Percentiles rank a stretch among this genome's conserved stretches.
These are phyloP conservation scores for Ceratobasidium sp. DNA, from an alignment of 1,284 basidiomycete genomes.

Conservation along the genomic window DNA sequence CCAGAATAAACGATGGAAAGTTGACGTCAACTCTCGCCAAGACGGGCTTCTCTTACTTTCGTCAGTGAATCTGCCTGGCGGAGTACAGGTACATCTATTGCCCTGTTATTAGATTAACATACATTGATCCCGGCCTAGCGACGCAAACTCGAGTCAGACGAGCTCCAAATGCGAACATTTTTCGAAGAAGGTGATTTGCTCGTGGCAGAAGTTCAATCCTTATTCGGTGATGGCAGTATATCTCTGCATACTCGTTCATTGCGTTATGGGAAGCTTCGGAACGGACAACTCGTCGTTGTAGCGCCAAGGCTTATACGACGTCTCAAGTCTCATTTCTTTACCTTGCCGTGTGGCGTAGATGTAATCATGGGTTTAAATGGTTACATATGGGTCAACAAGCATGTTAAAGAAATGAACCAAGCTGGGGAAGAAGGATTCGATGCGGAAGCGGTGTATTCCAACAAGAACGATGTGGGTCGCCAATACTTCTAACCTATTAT, in stretches of 20 bases:
- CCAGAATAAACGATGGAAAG: slow-evolving; percentile 93
- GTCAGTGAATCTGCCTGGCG: slow-evolving; percentile 97
- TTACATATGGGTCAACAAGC: slow-evolving; percentile 94
- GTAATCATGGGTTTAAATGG: slow-evolving; percentile 96
- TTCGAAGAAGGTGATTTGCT: slow-evolving; percentile 97
- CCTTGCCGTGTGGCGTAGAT: slow-evolving; percentile 90
- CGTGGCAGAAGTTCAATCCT: slow-evolving; percentile 96
- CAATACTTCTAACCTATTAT: slow-evolving; percentile 48
- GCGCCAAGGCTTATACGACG: slow-evolving; percentile 88
- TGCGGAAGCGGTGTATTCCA: slow-evolving; percentile 92
- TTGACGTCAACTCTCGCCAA: slow-evolving; percentile 93
- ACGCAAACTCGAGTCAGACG: slow-evolving; percentile 96
- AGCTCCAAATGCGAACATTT: slow-evolving; percentile 98
- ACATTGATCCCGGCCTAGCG: slow-evolving; percentile 60
- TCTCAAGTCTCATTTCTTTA: slow-evolving; percentile 93
- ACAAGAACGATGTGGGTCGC: slow-evolving; percentile 85
- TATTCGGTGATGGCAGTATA: slow-evolving; percentile 94
- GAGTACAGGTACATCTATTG: slow-evolving; percentile 79
- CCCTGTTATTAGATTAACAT: slow-evolving; percentile 41
- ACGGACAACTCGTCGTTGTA: slow-evolving; percentile 87
- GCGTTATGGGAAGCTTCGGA: slow-evolving; percentile 97
- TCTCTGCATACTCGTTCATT: slow-evolving; percentile 95
- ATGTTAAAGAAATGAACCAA: slow-evolving; percentile 73
- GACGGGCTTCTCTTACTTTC: slow-evolving; percentile 96
- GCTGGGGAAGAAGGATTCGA: slow-evolving; percentile 88